Conservation (phyloP, 2,329 filamentous ascomycete genomes). For the Diaporthe sp. region DNA sequence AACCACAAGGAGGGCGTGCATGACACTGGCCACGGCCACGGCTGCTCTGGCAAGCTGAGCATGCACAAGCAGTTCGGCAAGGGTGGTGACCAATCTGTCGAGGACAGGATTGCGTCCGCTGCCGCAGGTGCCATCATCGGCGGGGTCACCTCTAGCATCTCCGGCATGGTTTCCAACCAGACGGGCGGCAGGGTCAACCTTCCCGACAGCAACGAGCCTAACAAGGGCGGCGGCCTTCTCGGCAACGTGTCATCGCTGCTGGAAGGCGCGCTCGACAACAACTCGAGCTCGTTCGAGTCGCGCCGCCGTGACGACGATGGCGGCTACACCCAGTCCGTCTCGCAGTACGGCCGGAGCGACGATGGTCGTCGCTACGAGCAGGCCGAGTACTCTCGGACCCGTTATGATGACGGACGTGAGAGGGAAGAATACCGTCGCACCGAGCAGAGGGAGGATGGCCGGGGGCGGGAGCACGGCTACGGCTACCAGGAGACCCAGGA, state of each 20-base stretch:
- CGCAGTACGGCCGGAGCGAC: slow-evolving; percentile 67
- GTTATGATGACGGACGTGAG: slow-evolving; percentile 66
- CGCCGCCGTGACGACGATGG: slow-evolving; percentile 66
- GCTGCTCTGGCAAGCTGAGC: slow-evolving; percentile 80
- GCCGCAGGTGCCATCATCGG: slow-evolving; percentile 67
- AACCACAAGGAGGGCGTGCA: slow-evolving; percentile 90
- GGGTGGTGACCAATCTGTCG: slow-evolving; percentile 56
- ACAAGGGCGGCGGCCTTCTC: slow-evolving; percentile 73
- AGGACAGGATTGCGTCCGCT: slow-evolving; percentile 66
- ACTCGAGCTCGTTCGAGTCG: slow-evolving; percentile 62
- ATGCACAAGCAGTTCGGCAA: slow-evolving; percentile 74
- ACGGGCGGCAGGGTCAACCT: slow-evolving; percentile 53
- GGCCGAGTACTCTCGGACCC: slow-evolving; percentile 68
- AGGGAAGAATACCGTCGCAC: slow-evolving; percentile 71
- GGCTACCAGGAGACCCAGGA: slow-evolving; percentile 70
- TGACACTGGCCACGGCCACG: slow-evolving; percentile 87
- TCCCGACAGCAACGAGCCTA: slow-evolving; percentile 48
- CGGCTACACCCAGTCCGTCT: slow-evolving; percentile 69
- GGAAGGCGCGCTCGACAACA: slow-evolving; percentile 48
- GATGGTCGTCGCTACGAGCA: slow-evolving; percentile 66
- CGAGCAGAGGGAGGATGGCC: slow-evolving; percentile 62
- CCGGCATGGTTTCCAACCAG: slow-evolving; percentile 56
- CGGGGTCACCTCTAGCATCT: slow-evolving; percentile 65
- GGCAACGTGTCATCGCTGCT: slow-evolving; percentile 76
- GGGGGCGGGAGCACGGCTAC: slow-evolving; percentile 54